phyloP scores from a whole-genome alignment of 768 basidiomycete genomes.

The Lactarius hatsudake region DNA sequence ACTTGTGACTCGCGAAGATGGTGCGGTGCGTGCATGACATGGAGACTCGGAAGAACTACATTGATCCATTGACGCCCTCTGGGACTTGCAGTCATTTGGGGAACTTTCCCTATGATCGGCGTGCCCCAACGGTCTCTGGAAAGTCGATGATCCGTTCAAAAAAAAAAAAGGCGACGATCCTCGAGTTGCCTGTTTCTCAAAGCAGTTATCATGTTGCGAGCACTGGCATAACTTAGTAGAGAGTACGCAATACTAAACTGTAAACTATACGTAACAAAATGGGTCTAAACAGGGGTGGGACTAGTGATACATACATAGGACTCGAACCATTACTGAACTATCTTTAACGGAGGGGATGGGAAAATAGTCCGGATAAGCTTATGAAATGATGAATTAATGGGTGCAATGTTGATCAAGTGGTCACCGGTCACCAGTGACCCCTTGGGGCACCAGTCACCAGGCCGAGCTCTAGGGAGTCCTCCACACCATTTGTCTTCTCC shows the following conservation, averaged over 20 bases:
- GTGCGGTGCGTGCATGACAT: neutral
- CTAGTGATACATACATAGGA: conserved; percentile 18
- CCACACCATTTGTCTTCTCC: conserved; percentile 40
- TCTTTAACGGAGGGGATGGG: neutral
- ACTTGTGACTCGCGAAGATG: neutral
- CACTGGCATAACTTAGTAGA: neutral
- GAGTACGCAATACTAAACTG: neutral
- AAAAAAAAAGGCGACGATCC: neutral
- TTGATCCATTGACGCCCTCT: neutral
- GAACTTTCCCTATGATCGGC: neutral
- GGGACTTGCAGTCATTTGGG: neutral
- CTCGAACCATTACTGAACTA: neutral
- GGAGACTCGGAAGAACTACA: neutral
- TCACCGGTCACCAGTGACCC: conserved; percentile 60
- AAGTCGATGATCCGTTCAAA: neutral
- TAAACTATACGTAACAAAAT: conserved; percentile 6
- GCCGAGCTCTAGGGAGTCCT: conserved; percentile 54
- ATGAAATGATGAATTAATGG: neutral
- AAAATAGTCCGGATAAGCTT: conserved; percentile 6
- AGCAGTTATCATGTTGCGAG: neutral
- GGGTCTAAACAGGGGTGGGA: conserved; percentile 1
- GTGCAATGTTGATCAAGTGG: neutral
- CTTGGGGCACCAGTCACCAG: conserved; percentile 42
- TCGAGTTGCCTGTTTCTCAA: neutral
- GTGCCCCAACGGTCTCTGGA: neutral